These are phyloP conservation scores for Elsinoe perseae DNA, from an alignment of 2,329 filamentous ascomycete species.

Conservation along the genomic window DNA sequence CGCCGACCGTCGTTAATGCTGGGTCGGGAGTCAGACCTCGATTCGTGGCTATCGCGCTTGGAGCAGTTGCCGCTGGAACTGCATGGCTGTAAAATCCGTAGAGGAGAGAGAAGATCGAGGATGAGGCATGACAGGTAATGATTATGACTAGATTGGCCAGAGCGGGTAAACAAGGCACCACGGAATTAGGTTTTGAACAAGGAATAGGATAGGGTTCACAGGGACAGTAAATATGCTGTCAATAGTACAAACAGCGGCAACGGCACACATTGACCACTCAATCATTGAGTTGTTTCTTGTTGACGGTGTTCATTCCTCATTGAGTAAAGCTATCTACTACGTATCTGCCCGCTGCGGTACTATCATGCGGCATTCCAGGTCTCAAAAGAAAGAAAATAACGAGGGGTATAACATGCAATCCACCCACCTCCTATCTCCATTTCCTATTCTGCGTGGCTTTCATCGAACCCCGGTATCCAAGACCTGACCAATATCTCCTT, in stretches of 20 bases:
- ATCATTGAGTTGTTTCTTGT: too few species aligned
- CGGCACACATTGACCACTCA: background rate
- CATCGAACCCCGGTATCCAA: background rate
- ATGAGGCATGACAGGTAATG: slow-evolving; percentile 1
- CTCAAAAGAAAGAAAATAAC: background rate
- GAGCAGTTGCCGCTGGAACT: background rate
- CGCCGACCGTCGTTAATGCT: background rate
- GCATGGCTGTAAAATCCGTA: background rate
- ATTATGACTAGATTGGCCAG: background rate
- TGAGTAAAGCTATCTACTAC: background rate
- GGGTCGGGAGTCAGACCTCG: background rate
- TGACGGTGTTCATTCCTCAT: too few species aligned
- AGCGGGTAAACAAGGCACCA: background rate
- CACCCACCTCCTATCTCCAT: background rate
- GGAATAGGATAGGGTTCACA: background rate
- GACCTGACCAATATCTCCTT: background rate
- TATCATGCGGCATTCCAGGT: too few species aligned
- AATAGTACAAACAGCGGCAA: too few species aligned
- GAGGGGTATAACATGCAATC: slow-evolving; percentile 5
- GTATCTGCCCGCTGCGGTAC: too few species aligned
- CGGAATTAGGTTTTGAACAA: background rate
- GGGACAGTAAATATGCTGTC: background rate
- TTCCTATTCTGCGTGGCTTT: background rate
- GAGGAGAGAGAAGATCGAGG: background rate
- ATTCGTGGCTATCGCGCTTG: background rate